Evolutionary conservation across 257 asterid genomes (phyloP).

Genomic region (Paraleonurus japonicus): DNA sequence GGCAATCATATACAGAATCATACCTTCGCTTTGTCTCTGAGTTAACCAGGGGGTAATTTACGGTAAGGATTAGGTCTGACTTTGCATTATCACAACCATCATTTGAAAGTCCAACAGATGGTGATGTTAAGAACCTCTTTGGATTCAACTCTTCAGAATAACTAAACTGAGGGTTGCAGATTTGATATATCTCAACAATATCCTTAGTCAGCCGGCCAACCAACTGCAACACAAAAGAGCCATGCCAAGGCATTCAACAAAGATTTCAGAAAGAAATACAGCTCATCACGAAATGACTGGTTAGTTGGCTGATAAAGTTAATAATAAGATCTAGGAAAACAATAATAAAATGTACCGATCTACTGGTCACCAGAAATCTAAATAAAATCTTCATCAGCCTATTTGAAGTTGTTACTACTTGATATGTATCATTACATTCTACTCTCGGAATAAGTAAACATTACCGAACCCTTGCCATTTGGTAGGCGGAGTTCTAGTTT

Average conservation of each 20-base stretch:
- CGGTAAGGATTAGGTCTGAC: conserved; percentile 84
- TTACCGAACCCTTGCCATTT: background rate
- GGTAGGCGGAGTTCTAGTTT: background rate
- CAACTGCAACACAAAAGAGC: conserved; percentile 55
- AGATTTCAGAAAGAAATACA: conserved; percentile 17
- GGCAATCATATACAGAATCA: conserved; percentile 20
- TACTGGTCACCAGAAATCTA: background rate
- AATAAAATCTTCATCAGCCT: conserved; percentile 2
- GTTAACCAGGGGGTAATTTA: conserved; percentile 68
- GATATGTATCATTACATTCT: conserved; percentile 8
- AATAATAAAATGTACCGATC: background rate
- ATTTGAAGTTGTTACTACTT: background rate
- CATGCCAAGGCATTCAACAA: conserved; percentile 26
- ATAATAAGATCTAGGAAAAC: background rate
- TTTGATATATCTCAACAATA: conserved; percentile 75
- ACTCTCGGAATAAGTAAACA: background rate
- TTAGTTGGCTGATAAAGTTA: conserved; percentile 12
- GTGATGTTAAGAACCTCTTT: conserved; percentile 94
- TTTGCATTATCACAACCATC: conserved; percentile 93
- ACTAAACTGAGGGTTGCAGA: conserved; percentile 80
- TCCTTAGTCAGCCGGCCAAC: conserved; percentile 90
- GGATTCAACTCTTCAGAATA: conserved; percentile 80
- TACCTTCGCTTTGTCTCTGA: conserved; percentile 76
- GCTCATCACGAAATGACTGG: conserved; percentile 2
- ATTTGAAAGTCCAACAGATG: conserved; percentile 78